Conservation (phyloP, 2,329 filamentous ascomycete species). For the Pseudogymnoascus sp. region DNA sequence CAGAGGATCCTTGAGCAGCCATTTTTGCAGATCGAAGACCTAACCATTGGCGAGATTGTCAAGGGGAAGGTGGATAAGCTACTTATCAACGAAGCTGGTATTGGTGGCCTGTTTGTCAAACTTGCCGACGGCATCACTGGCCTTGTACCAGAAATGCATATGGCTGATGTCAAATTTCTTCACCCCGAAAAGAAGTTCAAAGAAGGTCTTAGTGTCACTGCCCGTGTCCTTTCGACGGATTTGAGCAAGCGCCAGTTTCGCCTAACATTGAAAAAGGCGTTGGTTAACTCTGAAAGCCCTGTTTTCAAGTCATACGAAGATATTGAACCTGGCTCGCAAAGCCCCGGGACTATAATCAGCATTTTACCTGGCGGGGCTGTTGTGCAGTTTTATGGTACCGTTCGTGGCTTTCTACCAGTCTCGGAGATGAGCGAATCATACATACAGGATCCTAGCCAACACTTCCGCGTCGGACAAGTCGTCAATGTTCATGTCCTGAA, state of each 20-base stretch:
- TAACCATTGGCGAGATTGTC: conserved; percentile 71
- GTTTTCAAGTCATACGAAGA: conserved; percentile 71
- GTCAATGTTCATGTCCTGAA: conserved; percentile 83
- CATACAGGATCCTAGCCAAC: conserved; percentile 78
- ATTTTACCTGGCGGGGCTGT: conserved; percentile 71
- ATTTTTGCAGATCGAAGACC: conserved; percentile 85
- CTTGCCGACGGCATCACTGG: conserved; percentile 81
- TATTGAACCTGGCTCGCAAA: conserved; percentile 64
- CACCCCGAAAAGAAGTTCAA: conserved; percentile 96
- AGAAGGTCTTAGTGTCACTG: conserved; percentile 75
- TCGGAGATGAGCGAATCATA: conserved; percentile 98
- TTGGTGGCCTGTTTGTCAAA: conserved; percentile 73
- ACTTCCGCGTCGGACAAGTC: conserved; percentile 85
- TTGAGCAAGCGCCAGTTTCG: conserved; percentile 67
- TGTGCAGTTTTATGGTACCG: conserved; percentile 80
- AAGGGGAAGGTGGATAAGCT: conserved; percentile 80
- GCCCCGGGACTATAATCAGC: conserved; percentile 79
- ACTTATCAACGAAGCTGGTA: conserved; percentile 66
- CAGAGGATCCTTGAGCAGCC: conserved; percentile 74
- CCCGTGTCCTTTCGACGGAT: conserved; percentile 75
- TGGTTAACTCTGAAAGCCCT: conserved; percentile 81
- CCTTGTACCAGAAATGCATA: conserved; percentile 79
- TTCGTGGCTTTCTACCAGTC: conserved; percentile 82
- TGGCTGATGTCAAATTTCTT: conserved; percentile 79
- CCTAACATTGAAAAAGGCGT: conserved; percentile 86